Percentiles rank a stretch among this genome's conserved stretches.
phyloP scores from a whole-genome alignment of 78 protist species.

The Dictyostelium capitatum region DNA sequence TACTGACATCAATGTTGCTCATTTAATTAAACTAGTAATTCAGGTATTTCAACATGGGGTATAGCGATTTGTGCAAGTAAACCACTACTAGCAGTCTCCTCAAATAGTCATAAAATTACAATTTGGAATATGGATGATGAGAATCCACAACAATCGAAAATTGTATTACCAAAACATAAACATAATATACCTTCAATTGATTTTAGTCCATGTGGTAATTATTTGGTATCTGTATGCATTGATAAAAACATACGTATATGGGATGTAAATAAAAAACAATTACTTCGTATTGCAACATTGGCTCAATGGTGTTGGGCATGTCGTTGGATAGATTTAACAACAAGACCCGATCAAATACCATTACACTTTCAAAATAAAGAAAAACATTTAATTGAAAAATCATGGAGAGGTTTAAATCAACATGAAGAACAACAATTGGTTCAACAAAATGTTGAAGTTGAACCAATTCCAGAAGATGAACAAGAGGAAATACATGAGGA shows the following conservation, averaged over 20 bases:
- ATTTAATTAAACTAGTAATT: not conserved
- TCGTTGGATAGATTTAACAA: conserved; percentile 42
- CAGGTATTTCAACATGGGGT: conserved; percentile 65
- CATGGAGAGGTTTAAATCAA: conserved; percentile 53
- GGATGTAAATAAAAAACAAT: conserved; percentile 39
- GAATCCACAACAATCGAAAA: conserved; percentile 30
- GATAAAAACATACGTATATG: conserved; percentile 56
- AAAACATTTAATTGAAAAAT: not conserved
- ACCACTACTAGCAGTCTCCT: conserved; percentile 57
- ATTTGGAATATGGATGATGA: conserved; percentile 37
- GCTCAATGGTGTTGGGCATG: conserved; percentile 80
- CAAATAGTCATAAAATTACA: conserved; percentile 31
- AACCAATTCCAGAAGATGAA: not conserved
- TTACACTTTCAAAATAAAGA: not conserved
- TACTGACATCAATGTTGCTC: too few species aligned
- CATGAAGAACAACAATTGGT: conserved; percentile 11
- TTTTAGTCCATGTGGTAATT: conserved; percentile 70
- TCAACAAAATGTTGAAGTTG: not conserved
- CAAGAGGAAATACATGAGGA: conserved; percentile 4
- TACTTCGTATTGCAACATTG: not conserved
- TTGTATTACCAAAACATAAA: conserved; percentile 19
- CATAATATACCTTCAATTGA: conserved; percentile 64
- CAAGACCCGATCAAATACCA: not conserved
- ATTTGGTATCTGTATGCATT: conserved; percentile 35
- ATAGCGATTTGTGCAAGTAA: conserved; percentile 50